Evolutionary conservation across 495 filamentous ascomycete species (phyloP).

Genomic region (Penicillium fimorum): DNA sequence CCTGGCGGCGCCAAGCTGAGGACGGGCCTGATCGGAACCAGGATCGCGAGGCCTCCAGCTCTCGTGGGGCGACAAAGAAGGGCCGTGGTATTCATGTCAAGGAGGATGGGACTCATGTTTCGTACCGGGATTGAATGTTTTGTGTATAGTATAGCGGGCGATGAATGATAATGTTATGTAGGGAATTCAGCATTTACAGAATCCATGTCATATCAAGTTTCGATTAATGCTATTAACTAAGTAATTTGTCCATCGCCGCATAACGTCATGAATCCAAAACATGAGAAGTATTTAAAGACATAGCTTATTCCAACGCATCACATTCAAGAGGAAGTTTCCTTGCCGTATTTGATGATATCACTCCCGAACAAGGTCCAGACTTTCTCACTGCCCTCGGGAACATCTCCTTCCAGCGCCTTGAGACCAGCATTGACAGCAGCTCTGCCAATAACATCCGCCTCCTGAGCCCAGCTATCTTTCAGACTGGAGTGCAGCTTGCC

Average conservation of each 20-base stretch:
- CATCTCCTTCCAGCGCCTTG: conserved; percentile 48
- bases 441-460: conserved; percentile 68
- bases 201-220: conserved; percentile 2
- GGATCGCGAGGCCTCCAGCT: conserved; percentile 42
- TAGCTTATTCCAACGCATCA: neutral
- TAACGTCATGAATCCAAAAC: neutral
- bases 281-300: neutral
- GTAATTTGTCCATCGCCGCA: neutral
- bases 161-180: neutral
- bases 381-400: conserved; percentile 44
- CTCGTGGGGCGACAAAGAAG: conserved; percentile 49
- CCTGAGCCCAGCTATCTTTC: conserved; percentile 70
- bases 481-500: conserved; percentile 54
- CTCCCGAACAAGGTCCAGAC: conserved; percentile 40
- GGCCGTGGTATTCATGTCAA: conserved; percentile 34
- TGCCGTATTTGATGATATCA: conserved; percentile 39
- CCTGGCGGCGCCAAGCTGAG: conserved; percentile 44
- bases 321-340: conserved; percentile 16
- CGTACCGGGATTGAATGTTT: conserved; percentile 12
- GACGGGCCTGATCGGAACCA: conserved; percentile 46
- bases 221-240: neutral
- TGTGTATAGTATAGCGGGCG: neutral
- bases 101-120: conserved; percentile 33
- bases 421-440: conserved; percentile 61
- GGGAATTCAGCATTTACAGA: neutral